Evolutionary conservation across 257 asterid species (phyloP).

Genomic region (Solanum pimpinellifolium): DNA sequence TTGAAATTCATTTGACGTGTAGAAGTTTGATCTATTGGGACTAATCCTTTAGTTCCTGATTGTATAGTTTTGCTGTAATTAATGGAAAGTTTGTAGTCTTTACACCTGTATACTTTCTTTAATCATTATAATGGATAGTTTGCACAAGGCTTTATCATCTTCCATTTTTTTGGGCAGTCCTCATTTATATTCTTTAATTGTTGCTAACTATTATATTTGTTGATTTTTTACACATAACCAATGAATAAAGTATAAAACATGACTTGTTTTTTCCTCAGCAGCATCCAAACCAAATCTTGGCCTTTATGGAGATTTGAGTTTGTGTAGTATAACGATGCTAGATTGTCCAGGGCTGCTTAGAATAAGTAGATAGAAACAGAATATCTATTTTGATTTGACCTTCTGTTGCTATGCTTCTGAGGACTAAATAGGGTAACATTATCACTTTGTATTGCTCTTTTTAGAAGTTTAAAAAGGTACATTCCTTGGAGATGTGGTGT

Average conservation of each 20-base stretch:
- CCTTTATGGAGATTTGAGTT: background rate
- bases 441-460: background rate
- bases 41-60: background rate
- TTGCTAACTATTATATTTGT: background rate
- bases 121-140: background rate
- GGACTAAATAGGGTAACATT: background rate
- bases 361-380: background rate
- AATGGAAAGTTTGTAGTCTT: background rate
- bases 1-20: background rate
- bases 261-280: background rate
- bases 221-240: background rate
- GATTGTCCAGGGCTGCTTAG: background rate
- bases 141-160: background rate
- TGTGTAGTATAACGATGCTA: background rate
- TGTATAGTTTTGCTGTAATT: background rate
- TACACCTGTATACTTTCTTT: background rate
- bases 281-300: background rate
- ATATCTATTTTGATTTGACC: background rate
- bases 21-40: background rate
- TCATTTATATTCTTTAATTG: background rate
- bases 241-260: background rate
- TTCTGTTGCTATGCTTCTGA: background rate
- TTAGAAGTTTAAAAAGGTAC: background rate
- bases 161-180: background rate
- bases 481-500: background rate